Evolutionary conservation across 2,329 filamentous ascomycete species (phyloP).

Genomic region (Pseudocercospora macadamiae): DNA sequence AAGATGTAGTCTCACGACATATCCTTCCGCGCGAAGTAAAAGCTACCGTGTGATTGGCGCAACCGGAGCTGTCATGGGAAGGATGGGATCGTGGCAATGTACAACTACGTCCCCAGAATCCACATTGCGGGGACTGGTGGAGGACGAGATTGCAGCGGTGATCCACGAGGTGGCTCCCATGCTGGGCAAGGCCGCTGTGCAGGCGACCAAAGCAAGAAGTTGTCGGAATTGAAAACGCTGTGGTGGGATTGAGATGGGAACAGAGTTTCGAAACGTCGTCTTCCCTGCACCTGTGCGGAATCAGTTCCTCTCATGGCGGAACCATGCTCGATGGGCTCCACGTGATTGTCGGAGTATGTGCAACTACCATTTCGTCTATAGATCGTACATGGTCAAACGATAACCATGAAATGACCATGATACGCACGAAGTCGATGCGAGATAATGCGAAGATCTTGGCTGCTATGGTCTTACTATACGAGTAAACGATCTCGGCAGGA

Average conservation of each 20-base stretch:
- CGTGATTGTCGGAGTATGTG: too few species aligned
- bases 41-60: conserved; percentile 19
- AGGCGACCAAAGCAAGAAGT: neutral
- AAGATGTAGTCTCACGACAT: neutral
- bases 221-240: neutral
- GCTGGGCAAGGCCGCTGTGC: neutral
- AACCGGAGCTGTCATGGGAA: neutral
- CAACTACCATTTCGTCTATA: too few species aligned
- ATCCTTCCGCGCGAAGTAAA: conserved; percentile 22
- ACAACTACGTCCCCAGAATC: conserved; percentile 5
- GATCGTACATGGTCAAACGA: too few species aligned
- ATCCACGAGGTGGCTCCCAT: neutral
- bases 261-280: neutral
- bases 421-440: neutral
- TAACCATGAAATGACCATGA: too few species aligned
- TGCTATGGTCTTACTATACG: neutral
- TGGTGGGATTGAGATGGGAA: neutral
- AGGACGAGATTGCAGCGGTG: neutral
- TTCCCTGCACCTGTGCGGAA: neutral
- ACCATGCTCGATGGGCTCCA: neutral
- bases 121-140: neutral
- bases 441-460: neutral
- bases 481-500: neutral
- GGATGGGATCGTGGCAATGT: neutral
- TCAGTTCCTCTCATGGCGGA: neutral